Base-by-base conservation (phyloP, 768 basidiomycete species). In the Tylopilus subfusipes region DNA sequence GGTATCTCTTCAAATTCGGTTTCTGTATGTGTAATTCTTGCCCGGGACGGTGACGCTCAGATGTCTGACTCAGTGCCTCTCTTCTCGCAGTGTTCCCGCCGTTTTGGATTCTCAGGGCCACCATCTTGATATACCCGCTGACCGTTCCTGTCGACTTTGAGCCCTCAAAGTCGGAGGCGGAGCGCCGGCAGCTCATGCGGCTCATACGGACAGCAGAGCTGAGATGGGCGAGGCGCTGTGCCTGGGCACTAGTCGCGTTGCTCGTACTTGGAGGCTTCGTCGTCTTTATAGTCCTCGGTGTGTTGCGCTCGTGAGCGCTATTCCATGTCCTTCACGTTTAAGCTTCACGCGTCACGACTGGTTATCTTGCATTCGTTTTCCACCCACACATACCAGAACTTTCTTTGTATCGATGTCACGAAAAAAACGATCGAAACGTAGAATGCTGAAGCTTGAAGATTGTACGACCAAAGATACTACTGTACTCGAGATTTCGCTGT, bases 1-100 rank as follows among this genome's bases (percentile, higher is more conserved):
- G 67, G 65, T 75, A 76, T 58, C 69, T 80, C 36, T 81, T 80
- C 72, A 77, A 73, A 55, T 77, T 73, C 27, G 79, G 80, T 22
- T 80, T 80, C 62, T 27, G 79, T 81, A 57, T 65, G 79, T 73
- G 6, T 45, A 30, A 2, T 34, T 12, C 18, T 30, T 13, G 22
- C n/a, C 42, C 24, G 7, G 12, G 14, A 54, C 16, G 24, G 13
- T 9, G n/a, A 7, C 11, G 21, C 19, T 12, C 9, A 18, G 22
- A 43, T 3, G 18, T 50, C 33, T 53, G n/a, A n/a, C n/a, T n/a
- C n/a, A n/a, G n/a, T 50, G 48, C 27, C n/a, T 30, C 11, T 21
- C 21, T 27, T 53, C 16, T 56, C 33, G 1, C 57, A 78, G 78
- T 80, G 48, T 79, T 77, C 66, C 78, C 78, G n/a, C 73, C 72